These are phyloP conservation scores for Citrullus mucosospermus DNA, from an alignment of 306 rosid species.

Conservation along the genomic window DNA sequence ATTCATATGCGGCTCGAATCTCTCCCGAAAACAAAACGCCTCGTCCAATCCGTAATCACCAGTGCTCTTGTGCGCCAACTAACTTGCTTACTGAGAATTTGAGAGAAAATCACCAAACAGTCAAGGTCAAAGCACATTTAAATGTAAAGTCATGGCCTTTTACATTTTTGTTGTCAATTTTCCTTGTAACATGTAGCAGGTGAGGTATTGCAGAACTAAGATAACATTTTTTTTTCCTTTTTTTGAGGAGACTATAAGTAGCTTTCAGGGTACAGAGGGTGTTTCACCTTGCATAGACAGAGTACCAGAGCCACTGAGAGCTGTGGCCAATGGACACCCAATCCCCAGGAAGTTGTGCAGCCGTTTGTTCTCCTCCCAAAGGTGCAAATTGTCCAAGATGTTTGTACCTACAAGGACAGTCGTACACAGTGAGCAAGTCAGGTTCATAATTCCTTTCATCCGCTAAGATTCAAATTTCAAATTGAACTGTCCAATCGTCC, in stretches of 20 bases:
- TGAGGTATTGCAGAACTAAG: background rate
- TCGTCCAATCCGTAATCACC: constrained; percentile 73
- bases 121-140: background rate
- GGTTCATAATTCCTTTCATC: background rate
- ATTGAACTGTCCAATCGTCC: background rate
- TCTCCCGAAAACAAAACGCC: constrained; percentile 74
- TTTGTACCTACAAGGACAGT: constrained; percentile 52
- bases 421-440: constrained; percentile 5
- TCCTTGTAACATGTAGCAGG: background rate
- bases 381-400: constrained; percentile 99
- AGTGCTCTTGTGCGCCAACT: constrained; percentile 93
- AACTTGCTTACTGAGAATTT: constrained; percentile 76
- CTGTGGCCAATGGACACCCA: constrained; percentile 94
- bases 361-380: constrained; percentile 94
- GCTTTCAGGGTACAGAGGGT: background rate
- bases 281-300: constrained; percentile 84
- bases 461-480: background rate
- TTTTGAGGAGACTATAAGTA: background rate
- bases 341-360: constrained; percentile 98
- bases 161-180: background rate
- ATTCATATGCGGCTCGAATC: constrained; percentile 69
- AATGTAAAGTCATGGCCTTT: background rate
- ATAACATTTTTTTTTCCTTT: background rate
- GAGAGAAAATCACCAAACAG: background rate
- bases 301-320: constrained; percentile 97